These are phyloP conservation scores for Pseudogymnoascus sp. DNA, from an alignment of 2,329 filamentous ascomycete genomes.

Conservation along the genomic window DNA sequence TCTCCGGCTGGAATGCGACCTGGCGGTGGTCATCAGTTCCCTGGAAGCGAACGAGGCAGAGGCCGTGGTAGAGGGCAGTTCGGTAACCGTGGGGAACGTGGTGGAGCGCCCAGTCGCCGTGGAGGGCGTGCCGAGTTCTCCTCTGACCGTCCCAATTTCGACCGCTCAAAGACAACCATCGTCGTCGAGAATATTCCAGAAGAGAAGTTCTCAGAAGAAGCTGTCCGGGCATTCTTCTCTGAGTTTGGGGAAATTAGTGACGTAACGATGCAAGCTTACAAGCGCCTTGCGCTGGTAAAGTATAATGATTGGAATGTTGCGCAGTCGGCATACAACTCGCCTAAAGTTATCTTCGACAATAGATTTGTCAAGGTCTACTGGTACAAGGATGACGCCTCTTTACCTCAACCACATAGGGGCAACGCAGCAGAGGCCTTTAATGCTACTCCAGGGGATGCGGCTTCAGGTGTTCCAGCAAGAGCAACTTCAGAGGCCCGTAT, in stretches of 20 bases:
- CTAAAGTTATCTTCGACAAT: slow-evolving; percentile 78
- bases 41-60: slow-evolving; percentile 25
- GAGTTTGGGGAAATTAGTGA: slow-evolving; percentile 63
- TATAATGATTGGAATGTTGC: slow-evolving; percentile 61
- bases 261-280: slow-evolving; percentile 57
- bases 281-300: slow-evolving; percentile 62
- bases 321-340: slow-evolving; percentile 65
- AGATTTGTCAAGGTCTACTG: slow-evolving; percentile 81
- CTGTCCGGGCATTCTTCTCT: slow-evolving; percentile 62
- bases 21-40: slow-evolving; percentile 18
- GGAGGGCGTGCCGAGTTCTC: slow-evolving; percentile 51
- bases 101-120: slow-evolving; percentile 18
- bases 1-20: slow-evolving; percentile 13
- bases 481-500: slow-evolving; percentile 32
- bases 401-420: slow-evolving; percentile 26
- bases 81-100: slow-evolving; percentile 22
- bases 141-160: slow-evolving; percentile 53
- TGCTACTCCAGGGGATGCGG: slow-evolving; percentile 28
- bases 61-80: slow-evolving; percentile 29
- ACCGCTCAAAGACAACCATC: slow-evolving; percentile 59
- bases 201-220: slow-evolving; percentile 59
- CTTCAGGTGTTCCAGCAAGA: slow-evolving; percentile 17
- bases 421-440: background rate
- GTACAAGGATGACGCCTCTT: slow-evolving; percentile 49
- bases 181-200: slow-evolving; percentile 74